Evolutionary conservation across 1,284 basidiomycete species (phyloP).

Genomic region (Serendipita sp.): DNA sequence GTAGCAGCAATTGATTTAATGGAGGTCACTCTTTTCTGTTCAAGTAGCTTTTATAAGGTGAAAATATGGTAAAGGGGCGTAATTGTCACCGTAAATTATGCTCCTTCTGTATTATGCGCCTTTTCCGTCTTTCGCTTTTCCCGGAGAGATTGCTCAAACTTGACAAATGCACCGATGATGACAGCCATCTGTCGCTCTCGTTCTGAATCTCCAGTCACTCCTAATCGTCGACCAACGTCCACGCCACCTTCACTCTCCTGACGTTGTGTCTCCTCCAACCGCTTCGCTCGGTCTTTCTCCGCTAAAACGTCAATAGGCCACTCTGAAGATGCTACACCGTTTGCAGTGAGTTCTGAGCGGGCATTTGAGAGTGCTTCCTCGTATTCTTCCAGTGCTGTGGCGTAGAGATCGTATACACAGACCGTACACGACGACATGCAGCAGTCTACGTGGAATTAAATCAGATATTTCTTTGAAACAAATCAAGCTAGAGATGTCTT

Average conservation of each 20-base stretch:
- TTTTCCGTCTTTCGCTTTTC: neutral
- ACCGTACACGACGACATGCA: slow-evolving; percentile 41
- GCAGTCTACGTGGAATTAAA: neutral
- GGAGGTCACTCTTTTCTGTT: too few species aligned
- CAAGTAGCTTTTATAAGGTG: too few species aligned
- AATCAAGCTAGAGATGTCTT: neutral
- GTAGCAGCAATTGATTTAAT: too few species aligned
- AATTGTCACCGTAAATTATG: neutral
- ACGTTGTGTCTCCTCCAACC: neutral
- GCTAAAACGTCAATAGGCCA: slow-evolving; percentile 42
- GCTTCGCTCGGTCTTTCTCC: slow-evolving; percentile 10
- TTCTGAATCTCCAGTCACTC: slow-evolving; percentile 2
- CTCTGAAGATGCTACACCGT: slow-evolving; percentile 38
- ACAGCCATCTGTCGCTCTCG: slow-evolving; percentile 4
- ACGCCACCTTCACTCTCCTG: neutral
- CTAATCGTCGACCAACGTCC: neutral
- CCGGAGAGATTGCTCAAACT: neutral
- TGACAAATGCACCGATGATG: slow-evolving; percentile 3
- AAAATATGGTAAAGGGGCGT: neutral
- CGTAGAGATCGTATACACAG: slow-evolving; percentile 79
- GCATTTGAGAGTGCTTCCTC: slow-evolving; percentile 38
- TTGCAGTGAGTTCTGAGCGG: slow-evolving; percentile 32
- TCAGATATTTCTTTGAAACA: neutral
- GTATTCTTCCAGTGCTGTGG: slow-evolving; percentile 60
- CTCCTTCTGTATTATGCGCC: neutral